Evolutionary conservation across 805 yeast species (phyloP), one percentile per base, ranked within the genome.

Genomic region (Hanseniaspora thailandica): DNA sequence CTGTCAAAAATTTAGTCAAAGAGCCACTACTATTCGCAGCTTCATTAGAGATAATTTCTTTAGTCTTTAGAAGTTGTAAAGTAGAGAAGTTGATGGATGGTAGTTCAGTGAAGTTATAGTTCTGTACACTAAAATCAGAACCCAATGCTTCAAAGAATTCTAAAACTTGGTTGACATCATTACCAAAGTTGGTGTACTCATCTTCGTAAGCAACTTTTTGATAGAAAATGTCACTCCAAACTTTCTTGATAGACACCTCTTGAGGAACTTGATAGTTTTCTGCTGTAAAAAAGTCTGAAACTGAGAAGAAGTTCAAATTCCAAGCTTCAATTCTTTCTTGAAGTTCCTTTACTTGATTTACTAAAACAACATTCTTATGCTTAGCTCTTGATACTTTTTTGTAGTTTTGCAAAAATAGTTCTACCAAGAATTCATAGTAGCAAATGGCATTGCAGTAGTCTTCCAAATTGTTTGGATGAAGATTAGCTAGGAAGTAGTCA

Each of bases 71-170:
- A 4, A 78, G 71, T 34, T 72, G 72, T 8, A 86, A 72, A 5
- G 76, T 70, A 0, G 71, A 67, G 1, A 64, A 49, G 40, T 74
- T 80, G 2, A 89, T 65, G 1, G 72, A 68, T 2, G 86, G 82
- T 15, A 89, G 77, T 54, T 74, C 69, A 1, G 72, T 69, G 58
- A 75, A 83, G 61, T 88, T 87, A 1, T 78, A 72, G 63, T 76
- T 79, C 0, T 65, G 60, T 0, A 82, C 66, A 8, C 66, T 57
- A 4, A 63, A 40, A 0, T 57, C 54, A 0, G 35, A 39, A 1
- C 55, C 47, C 13, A 45, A 9, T 2, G 41, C 17, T 23, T 59
- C 30, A 12, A 69, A 44, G 4, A 57, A 52, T 1, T 46, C 30
- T 31, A 59, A 57, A 1, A 71, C 56, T 5, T 59, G 50, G 1